phyloP scores from a whole-genome alignment of 768 basidiomycete species.

The Podaxis carcinomalis region DNA sequence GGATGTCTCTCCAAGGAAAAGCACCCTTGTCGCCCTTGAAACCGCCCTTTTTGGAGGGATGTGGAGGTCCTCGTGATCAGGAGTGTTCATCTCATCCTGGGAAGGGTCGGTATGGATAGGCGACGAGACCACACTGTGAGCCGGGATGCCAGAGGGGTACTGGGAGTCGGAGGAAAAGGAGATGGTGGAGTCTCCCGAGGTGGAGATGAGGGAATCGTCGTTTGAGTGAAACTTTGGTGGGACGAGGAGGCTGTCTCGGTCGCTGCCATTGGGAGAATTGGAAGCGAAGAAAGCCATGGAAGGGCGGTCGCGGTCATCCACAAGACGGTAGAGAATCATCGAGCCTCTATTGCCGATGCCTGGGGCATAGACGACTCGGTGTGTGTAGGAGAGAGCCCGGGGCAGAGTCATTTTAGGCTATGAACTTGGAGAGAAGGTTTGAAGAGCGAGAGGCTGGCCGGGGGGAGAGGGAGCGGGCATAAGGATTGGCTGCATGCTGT shows the following conservation, averaged over 20 bases:
- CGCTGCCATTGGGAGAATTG: neutral
- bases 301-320: constrained; percentile 27
- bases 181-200: constrained; percentile 32
- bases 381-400: neutral
- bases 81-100: constrained; percentile 44
- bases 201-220: constrained; percentile 28
- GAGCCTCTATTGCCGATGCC: constrained; percentile 35
- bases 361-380: constrained; percentile 20
- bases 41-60: constrained; percentile 41
- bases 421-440: constrained; percentile 6
- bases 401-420: constrained; percentile 1
- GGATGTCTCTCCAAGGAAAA: constrained; percentile 41
- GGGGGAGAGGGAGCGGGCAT: constrained; percentile 13
- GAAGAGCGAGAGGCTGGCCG: constrained; percentile 1
- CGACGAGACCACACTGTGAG: constrained; percentile 40
- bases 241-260: constrained; percentile 32
- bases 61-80: constrained; percentile 67
- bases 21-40: constrained; percentile 21
- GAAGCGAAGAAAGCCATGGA: neutral
- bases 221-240: constrained; percentile 28
- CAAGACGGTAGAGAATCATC: constrained; percentile 67
- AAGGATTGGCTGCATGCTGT: constrained; percentile 16
- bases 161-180: constrained; percentile 43
- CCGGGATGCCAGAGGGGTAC: constrained; percentile 46
- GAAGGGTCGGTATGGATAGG: constrained; percentile 70